phyloP scores from a whole-genome alignment of 257 asterid genomes.

The Nicotiana paniculata region DNA sequence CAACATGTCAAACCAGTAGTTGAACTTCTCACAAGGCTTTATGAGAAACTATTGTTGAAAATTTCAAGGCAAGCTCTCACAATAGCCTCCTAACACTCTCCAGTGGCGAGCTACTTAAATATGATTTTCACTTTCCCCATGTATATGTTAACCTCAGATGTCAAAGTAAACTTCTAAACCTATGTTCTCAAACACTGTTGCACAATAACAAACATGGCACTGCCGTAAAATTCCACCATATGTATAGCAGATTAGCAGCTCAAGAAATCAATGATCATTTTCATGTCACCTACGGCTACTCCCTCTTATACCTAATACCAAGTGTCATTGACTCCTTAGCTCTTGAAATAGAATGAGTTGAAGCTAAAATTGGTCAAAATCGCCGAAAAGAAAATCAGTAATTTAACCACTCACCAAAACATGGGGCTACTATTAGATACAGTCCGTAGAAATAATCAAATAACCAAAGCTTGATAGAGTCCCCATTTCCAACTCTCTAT shows the following conservation, averaged over 20 bases:
- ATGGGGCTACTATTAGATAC: neutral
- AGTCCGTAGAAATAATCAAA: neutral
- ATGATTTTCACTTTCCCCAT: neutral
- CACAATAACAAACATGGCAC: neutral
- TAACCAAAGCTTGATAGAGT: neutral
- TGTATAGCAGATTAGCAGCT: neutral
- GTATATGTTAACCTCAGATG: neutral
- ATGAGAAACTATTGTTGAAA: neutral
- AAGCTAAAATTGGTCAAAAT: neutral
- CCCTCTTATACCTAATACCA: neutral
- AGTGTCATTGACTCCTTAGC: neutral
- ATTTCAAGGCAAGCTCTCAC: neutral
- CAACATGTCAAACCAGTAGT: neutral
- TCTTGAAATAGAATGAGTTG: neutral
- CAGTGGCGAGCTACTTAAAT: neutral
- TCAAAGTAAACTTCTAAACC: neutral
- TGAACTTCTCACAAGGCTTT: neutral
- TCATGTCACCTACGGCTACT: neutral
- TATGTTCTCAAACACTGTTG: neutral
- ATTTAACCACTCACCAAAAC: neutral
- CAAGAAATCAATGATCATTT: neutral
- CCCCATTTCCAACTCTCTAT: neutral
- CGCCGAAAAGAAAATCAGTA: neutral
- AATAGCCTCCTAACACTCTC: neutral
- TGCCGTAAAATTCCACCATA: neutral